Evolutionary conservation across 2,329 filamentous ascomycete genomes (phyloP), one percentile per base, ranked within the genome.

Genomic region (Orbilia oligospora): DNA sequence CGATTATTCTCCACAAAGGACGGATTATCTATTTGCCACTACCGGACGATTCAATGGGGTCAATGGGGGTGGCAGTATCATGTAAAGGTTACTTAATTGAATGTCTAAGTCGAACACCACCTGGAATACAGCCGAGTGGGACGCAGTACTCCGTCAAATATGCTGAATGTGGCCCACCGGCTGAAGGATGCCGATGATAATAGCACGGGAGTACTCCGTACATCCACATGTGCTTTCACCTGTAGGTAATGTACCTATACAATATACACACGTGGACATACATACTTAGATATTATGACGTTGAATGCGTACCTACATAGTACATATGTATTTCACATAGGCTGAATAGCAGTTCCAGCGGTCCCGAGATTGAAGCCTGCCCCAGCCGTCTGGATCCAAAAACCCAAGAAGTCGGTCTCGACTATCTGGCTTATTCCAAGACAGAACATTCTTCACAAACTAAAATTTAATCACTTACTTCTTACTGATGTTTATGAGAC

Each of bases 1-100:
- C 6, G 3, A 6, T 6, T 6, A 30, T 30, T 30, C 46, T 61
- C 51, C 63, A 63, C 63, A 53, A 49, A 61, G 30, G 41, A 61
- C 72, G 72, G 72, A 76, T 76, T 76, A 76, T 76, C 72, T 70
- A 56, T 76, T 76, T 71, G 72, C 72, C 72, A 76, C 72, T 55
- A 48, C 56, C 56, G 56, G 56, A 44, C 36, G 27, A 61, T 46
- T 46, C 44, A 20, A 46, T 46, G 9, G 38, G 38, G 33, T 41
- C 22, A 33, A 58, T 61, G 56, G 56, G 56, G 56, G 56, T 61
- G 20, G 56, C 53, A 38, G 53, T 44, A 61, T 61, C 56, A 61
- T 22, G 56, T 61, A 61, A 61, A 44, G 56, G 36, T 61, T 61
- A 61, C 56, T 61, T 61, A 61, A 61, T 61, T 20, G 27, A 61